Evolutionary conservation across 768 basidiomycete species (phyloP), one percentile per base, ranked within the genome.

Genomic region (Boletus subparvulus): DNA sequence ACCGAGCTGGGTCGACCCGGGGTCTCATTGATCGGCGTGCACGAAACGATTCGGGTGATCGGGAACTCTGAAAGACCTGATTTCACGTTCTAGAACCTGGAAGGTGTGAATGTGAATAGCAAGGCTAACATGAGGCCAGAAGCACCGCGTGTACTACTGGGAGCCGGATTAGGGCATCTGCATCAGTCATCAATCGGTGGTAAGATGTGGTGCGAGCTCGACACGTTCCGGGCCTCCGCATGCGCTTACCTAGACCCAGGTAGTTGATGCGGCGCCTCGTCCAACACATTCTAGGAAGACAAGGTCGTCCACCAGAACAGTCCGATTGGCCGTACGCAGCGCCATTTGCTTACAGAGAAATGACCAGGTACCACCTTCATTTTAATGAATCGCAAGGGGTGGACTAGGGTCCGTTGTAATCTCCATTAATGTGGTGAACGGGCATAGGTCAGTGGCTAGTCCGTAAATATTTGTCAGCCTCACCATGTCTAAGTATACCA

Each of bases 81-180:
- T 46, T 57, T 58, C 59, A 61, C 55, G 50, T 64, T 70, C 66
- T 64, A 59, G 68, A 69, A 57, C 43, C 45, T 16, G 58, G 44
- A 54, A 51, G 54, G 58, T 45, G 58, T 52, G 63, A 65, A 65
- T 56, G 68, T 65, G 68, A 58, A 50, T 62, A 30, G 60, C 55
- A 68, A 59, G 69, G 63, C 48, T 8, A 62, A 66, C 68, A 69
- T 46, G 68, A 69, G 68, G 68, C 64, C 42, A 56, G 60, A 48
- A 58, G 68, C 68, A 69, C 59, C 46, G 67, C 61, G 45, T 58
- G 28, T 37, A 39, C 48, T 55, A 51, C 60, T 59, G 50, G 50
- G 24, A 61, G 46, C 54, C 64, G 61, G 48, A 46, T 61, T 51
- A 60, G 62, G 64, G 52, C 53, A 19, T 28, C 26, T 28, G 26